Evolutionary conservation across 2,329 filamentous ascomycete species (phyloP).

Genomic region (Botrytis fabae): DNA sequence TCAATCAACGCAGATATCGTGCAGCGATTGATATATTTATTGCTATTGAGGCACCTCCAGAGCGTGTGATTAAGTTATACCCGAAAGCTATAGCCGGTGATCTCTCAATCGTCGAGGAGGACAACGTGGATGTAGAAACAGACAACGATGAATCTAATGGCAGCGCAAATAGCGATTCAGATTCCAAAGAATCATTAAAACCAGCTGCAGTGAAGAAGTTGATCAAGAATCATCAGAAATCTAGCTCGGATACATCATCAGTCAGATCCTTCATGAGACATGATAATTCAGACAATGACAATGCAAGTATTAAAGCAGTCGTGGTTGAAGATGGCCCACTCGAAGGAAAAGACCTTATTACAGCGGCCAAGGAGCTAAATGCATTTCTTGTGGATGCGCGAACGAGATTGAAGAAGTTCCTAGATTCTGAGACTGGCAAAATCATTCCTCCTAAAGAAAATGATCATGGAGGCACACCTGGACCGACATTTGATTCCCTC

Average conservation of each 20-base stretch:
- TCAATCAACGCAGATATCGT: slow-evolving; percentile 78
- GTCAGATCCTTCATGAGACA: slow-evolving; percentile 59
- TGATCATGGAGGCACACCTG: slow-evolving; percentile 45
- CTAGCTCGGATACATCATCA: slow-evolving; percentile 52
- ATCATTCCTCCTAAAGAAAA: slow-evolving; percentile 51
- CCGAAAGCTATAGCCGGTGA: slow-evolving; percentile 82
- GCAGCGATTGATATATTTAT: slow-evolving; percentile 87
- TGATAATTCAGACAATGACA: slow-evolving; percentile 54
- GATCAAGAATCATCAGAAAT: slow-evolving; percentile 40
- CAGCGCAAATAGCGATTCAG: slow-evolving; percentile 47
- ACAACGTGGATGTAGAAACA: slow-evolving; percentile 46
- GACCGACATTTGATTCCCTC: slow-evolving; percentile 57
- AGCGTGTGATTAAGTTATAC: slow-evolving; percentile 82
- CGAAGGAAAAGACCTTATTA: slow-evolving; percentile 80
- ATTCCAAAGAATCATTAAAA: slow-evolving; percentile 35
- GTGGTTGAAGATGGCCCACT: slow-evolving; percentile 53
- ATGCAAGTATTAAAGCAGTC: slow-evolving; percentile 52
- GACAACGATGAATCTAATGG: slow-evolving; percentile 44
- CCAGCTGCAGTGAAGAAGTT: slow-evolving; percentile 46
- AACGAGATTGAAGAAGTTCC: slow-evolving; percentile 59
- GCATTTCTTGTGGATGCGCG: slow-evolving; percentile 87
- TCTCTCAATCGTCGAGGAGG: slow-evolving; percentile 61
- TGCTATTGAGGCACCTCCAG: slow-evolving; percentile 81
- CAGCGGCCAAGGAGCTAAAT: slow-evolving; percentile 79
- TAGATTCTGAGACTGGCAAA: slow-evolving; percentile 63